phyloP scores from a whole-genome alignment of 345 rosid species.

The Eucalyptus erythrocorys region DNA sequence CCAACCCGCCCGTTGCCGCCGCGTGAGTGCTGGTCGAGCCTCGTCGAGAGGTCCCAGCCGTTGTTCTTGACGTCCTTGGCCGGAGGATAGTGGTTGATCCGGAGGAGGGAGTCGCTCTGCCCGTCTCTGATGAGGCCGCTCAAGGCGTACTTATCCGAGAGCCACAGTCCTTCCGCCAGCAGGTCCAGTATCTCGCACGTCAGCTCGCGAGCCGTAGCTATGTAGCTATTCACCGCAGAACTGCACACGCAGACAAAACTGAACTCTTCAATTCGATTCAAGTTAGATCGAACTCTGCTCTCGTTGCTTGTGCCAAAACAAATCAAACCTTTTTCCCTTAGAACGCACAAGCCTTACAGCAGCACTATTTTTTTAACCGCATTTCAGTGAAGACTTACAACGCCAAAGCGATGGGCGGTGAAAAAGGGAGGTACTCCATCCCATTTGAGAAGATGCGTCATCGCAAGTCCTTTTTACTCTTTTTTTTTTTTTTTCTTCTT shows the following conservation, averaged over 20 bases:
- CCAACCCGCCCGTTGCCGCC: conserved; percentile 32
- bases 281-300: neutral
- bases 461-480: neutral
- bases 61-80: neutral
- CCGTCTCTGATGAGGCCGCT: conserved; percentile 65
- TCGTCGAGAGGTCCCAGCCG: conserved; percentile 8
- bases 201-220: conserved; percentile 40
- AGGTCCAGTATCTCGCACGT: conserved; percentile 73
- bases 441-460: neutral
- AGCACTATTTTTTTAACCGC: neutral
- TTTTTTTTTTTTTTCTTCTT: too few species aligned
- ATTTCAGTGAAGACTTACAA: neutral
- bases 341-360: neutral
- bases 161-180: conserved; percentile 66
- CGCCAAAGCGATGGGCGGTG: neutral
- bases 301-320: neutral
- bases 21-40: neutral
- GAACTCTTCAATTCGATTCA: neutral
- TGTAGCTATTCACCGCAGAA: conserved; percentile 53
- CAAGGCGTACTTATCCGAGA: conserved; percentile 34
- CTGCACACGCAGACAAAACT: conserved; percentile 12
- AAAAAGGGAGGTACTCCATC: neutral
- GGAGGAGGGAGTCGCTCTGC: conserved; percentile 56
- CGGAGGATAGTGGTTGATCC: conserved; percentile 82
- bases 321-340: neutral